Conservation (phyloP, 225 moss, liverwort and hornwort genomes). For the Physcomitrellopsis africana region DNA sequence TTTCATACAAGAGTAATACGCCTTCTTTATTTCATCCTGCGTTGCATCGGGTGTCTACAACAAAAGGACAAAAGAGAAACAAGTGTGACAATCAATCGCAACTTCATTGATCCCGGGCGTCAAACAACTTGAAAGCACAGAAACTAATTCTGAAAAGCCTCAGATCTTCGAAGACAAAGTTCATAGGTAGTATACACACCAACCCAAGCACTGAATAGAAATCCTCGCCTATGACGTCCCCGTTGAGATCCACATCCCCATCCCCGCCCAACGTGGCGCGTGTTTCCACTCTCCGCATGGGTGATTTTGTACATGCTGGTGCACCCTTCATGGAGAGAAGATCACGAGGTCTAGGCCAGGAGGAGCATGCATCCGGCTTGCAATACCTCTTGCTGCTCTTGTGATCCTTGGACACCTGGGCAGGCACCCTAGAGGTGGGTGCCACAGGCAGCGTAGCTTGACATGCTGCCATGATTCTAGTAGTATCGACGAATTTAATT, state of each 20-base stretch:
- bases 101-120: no score
- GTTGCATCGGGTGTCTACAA: slow-evolving; percentile 77
- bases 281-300: slow-evolving; percentile 24
- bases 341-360: slow-evolving; percentile 2
- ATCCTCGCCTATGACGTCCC: slow-evolving; percentile 63
- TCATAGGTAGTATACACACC: slow-evolving; percentile 40
- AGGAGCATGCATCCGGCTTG: neutral
- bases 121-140: no score
- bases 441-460: slow-evolving; percentile 25
- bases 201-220: slow-evolving; percentile 84
- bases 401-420: neutral
- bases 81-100: no score
- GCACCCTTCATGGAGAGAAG: neutral
- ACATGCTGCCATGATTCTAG: slow-evolving; percentile 29
- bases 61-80: neutral
- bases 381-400: slow-evolving; percentile 11
- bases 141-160: no score
- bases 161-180: neutral
- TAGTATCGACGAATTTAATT: slow-evolving; percentile 6
- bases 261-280: slow-evolving; percentile 60
- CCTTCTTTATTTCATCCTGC: slow-evolving; percentile 77
- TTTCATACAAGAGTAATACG: slow-evolving; percentile 86
- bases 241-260: slow-evolving; percentile 55
- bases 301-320: neutral
- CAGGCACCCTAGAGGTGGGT: neutral